These are phyloP conservation scores for Erysiphe pulchra DNA, from an alignment of 2,329 filamentous ascomycete genomes.

Conservation along the genomic window DNA sequence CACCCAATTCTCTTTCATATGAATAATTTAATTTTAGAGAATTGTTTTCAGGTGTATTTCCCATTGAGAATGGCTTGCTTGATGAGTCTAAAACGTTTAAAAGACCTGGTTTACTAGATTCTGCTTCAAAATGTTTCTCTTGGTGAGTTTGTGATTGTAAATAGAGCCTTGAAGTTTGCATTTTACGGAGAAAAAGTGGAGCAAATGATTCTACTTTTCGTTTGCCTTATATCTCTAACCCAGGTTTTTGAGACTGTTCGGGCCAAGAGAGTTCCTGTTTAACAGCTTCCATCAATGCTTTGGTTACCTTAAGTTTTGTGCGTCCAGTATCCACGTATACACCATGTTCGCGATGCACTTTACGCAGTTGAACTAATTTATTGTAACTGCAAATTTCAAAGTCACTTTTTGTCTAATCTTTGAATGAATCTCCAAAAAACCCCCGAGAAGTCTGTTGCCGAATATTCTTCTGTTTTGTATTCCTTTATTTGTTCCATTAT, in stretches of 20 bases:
- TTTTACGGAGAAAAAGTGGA: too few species aligned
- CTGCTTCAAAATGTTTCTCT: too few species aligned
- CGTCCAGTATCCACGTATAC: neutral
- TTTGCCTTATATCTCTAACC: too few species aligned
- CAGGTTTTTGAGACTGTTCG: neutral
- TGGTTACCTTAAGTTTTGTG: neutral
- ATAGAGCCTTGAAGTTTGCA: too few species aligned
- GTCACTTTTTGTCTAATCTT: neutral
- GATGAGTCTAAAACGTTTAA: too few species aligned
- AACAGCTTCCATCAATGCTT: neutral
- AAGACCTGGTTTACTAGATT: too few species aligned
- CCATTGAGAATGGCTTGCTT: too few species aligned
- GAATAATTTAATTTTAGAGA: too few species aligned
- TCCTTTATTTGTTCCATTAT: neutral
- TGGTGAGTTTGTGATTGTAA: too few species aligned
- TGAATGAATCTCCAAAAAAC: neutral
- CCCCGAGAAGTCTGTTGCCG: neutral
- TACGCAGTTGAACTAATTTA: neutral
- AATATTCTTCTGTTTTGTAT: neutral
- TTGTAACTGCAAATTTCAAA: neutral
- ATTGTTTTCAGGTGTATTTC: too few species aligned
- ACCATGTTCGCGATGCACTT: neutral
- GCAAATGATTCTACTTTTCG: too few species aligned
- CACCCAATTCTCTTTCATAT: too few species aligned
- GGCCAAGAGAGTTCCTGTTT: neutral